Conservation (phyloP, 1,284 basidiomycete genomes). For the Naganishia sp. region DNA sequence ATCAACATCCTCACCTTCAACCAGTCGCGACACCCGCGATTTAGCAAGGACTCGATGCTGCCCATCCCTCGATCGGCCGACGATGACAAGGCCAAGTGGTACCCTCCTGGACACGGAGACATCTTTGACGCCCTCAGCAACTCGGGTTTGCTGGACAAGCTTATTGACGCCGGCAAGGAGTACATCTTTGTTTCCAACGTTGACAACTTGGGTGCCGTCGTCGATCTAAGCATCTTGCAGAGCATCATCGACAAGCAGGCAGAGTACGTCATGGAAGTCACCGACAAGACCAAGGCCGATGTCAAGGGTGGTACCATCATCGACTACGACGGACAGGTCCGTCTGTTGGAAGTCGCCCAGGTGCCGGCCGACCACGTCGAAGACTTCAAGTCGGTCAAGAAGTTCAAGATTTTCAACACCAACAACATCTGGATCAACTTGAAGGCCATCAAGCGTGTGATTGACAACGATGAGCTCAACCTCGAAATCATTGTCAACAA, state of each 20-base stretch:
- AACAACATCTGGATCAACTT: constrained; percentile 93
- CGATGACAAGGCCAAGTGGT: constrained; percentile 96
- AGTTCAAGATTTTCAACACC: constrained; percentile 65
- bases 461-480: constrained; percentile 78
- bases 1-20: constrained; percentile 89
- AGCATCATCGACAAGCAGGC: constrained; percentile 86
- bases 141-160: constrained; percentile 93
- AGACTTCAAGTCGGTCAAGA: constrained; percentile 62
- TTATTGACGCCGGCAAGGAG: constrained; percentile 93
- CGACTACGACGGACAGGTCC: constrained; percentile 91
- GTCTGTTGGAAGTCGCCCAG: constrained; percentile 97
- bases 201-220: constrained; percentile 97
- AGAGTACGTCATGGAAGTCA: constrained; percentile 98
- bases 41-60: constrained; percentile 90
- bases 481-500: constrained; percentile 90
- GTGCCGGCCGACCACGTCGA: constrained; percentile 87
- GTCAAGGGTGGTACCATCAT: constrained; percentile 99
- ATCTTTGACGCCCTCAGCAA: constrained; percentile 63
- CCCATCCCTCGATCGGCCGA: constrained; percentile 83
- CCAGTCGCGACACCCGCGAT: constrained; percentile 97
- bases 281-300: constrained; percentile 99
- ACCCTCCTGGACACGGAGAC: constrained; percentile 99
- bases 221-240: constrained; percentile 63
- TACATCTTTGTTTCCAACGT: constrained; percentile 99
- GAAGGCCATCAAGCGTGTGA: constrained; percentile 86